phyloP scores from a whole-genome alignment of 257 asterid species.

The Solanum sitiens region DNA sequence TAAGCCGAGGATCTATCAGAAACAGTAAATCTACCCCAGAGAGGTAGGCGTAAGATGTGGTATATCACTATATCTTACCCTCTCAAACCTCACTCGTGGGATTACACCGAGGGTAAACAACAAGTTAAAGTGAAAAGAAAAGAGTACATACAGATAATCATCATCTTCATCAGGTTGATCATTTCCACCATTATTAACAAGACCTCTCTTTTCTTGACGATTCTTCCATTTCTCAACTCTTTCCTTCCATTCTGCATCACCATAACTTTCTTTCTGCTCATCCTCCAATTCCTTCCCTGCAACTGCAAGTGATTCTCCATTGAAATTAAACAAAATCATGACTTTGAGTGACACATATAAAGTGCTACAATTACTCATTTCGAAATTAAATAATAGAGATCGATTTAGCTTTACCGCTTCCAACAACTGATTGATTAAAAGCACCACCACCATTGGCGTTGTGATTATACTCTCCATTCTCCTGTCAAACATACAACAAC shows the following conservation, averaged over 20 bases:
- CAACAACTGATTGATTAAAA: slow-evolving; percentile 34
- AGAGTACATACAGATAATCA: slow-evolving; percentile 44
- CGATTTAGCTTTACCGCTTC: slow-evolving; percentile 37
- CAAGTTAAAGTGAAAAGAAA: neutral
- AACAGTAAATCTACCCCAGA: neutral
- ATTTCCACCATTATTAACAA: slow-evolving; percentile 30
- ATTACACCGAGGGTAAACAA: neutral
- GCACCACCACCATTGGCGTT: slow-evolving; percentile 23
- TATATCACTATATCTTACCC: neutral
- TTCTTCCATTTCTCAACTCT: slow-evolving; percentile 77
- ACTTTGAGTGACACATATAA: neutral
- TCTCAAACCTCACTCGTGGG: neutral
- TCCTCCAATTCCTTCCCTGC: slow-evolving; percentile 57
- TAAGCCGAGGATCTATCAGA: neutral
- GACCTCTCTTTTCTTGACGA: slow-evolving; percentile 69
- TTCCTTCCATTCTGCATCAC: slow-evolving; percentile 60
- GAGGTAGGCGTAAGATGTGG: neutral
- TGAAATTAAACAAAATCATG: neutral
- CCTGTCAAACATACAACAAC: slow-evolving; percentile 24
- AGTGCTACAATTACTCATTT: neutral
- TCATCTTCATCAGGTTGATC: slow-evolving; percentile 37
- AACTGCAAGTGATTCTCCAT: slow-evolving; percentile 10
- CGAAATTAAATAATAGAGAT: neutral
- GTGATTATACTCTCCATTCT: slow-evolving; percentile 30
- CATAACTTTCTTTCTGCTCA: slow-evolving; percentile 42